These are phyloP conservation scores for Hylodesmum podocarpum DNA, from an alignment of 306 rosid species.

Conservation along the genomic window DNA sequence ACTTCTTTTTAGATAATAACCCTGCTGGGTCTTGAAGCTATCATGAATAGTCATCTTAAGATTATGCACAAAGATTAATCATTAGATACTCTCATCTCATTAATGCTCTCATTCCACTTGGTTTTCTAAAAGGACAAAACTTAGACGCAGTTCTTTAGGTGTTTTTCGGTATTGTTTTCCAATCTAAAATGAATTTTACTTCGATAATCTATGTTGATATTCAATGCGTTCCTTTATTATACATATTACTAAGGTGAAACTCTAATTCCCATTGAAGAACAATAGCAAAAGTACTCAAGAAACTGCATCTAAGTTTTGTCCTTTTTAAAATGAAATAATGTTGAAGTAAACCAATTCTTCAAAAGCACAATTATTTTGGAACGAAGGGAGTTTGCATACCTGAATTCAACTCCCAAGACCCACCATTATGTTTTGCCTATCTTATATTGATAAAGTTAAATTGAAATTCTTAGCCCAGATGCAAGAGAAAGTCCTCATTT, in stretches of 20 bases:
- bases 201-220: neutral
- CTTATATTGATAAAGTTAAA: neutral
- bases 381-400: neutral
- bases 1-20: slow-evolving; percentile 1
- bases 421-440: neutral
- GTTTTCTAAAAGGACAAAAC: neutral
- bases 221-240: neutral
- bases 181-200: neutral
- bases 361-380: neutral
- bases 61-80: neutral
- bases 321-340: neutral
- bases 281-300: neutral
- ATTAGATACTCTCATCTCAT: neutral
- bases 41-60: neutral
- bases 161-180: neutral
- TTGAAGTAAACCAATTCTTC: neutral
- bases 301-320: neutral
- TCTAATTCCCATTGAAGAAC: neutral
- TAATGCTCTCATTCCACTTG: neutral
- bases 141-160: neutral
- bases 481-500: neutral
- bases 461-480: neutral
- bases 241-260: neutral
- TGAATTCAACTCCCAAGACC: slow-evolving; percentile 7
- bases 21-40: neutral